Base-by-base conservation (phyloP, 768 basidiomycete species). In the Suillus luteus region DNA sequence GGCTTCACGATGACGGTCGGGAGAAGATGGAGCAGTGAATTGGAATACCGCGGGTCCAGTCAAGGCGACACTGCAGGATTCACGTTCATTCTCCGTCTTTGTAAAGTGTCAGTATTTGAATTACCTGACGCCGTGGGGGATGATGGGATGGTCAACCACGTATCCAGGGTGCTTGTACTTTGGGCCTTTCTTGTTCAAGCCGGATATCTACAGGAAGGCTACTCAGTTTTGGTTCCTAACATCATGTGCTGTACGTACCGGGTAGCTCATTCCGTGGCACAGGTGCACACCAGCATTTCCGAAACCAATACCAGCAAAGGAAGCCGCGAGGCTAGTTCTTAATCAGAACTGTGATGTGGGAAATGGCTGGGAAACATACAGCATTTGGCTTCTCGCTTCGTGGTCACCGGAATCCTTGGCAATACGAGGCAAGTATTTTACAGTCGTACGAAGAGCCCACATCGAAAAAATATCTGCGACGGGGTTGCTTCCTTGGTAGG, bases 381-480 rank as follows among this genome's bases (percentile, higher is more conserved):
- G 86, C 95, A 99, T 97, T 75, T 95, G 92, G 17, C 83, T 81
- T 69, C 93, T 85, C 11, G 96, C 94, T 73, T 96, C 93, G 17
- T 82, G 78, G 73, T 98, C 93, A 55, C 87, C 84, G 15, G 76
- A 82, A 72, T 96, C 85, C 72, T 87, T 91, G 1, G 92, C 89
- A 49, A 98, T 86, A 27, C 91, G 85, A 15, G 96, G 96, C 22
- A 99, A 85, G 70, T 93, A 89, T 73, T 93, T 86, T 51, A 98
- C 90, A 0, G 95, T 92, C 15, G 93, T 91, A 69, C 87, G 85
- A 63, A 99, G 80, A 2, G 96, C 96, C 96, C 96, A 99, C 62
- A 90, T 80, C 19, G 93, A 93, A 79, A 99, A 99, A 55, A 99
- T 92, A 72, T 99, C 96, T 2, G 95, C 94, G 55, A 98, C 91